Percentiles rank a stretch among this genome's conserved stretches.
Conservation (phyloP, 768 basidiomycete genomes). For the Mycena crocata region DNA sequence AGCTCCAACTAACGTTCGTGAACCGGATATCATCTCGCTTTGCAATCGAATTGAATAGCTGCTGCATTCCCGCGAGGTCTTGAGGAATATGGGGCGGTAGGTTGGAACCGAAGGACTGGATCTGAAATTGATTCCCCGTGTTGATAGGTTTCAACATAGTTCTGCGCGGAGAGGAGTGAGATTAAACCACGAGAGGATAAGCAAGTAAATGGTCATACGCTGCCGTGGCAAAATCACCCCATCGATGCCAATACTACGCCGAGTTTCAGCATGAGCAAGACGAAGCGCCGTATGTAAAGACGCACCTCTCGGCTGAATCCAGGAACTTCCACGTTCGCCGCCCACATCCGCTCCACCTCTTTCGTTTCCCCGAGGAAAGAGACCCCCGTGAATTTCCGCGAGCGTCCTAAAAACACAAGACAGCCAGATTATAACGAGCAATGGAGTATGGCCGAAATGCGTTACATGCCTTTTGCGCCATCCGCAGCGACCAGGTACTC, state of each 20-base stretch:
- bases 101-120: conserved; percentile 7
- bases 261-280: not conserved
- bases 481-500: conserved; percentile 19
- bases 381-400: conserved; percentile 40
- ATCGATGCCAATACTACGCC: conserved; percentile 23
- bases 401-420: not conserved
- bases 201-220: not conserved
- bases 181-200: not conserved
- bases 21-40: conserved; percentile 15
- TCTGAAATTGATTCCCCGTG: conserved; percentile 13
- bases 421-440: not conserved
- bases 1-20: not conserved
- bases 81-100: conserved; percentile 4
- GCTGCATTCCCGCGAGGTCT: conserved; percentile 12
- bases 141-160: conserved; percentile 17
- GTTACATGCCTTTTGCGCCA: conserved; percentile 10
- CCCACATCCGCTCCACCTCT: conserved; percentile 17
- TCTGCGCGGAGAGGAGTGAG: not conserved
- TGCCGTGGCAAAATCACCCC: conserved; percentile 20
- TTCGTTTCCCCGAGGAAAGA: conserved; percentile 51
- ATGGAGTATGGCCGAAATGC: not conserved
- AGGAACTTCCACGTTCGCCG: conserved; percentile 19
- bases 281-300: not conserved
- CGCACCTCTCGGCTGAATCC: conserved; percentile 15
- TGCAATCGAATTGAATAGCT: conserved; percentile 18